Conservation (phyloP, 208 protist genomes). For the Wallacemonas sp. region DNA sequence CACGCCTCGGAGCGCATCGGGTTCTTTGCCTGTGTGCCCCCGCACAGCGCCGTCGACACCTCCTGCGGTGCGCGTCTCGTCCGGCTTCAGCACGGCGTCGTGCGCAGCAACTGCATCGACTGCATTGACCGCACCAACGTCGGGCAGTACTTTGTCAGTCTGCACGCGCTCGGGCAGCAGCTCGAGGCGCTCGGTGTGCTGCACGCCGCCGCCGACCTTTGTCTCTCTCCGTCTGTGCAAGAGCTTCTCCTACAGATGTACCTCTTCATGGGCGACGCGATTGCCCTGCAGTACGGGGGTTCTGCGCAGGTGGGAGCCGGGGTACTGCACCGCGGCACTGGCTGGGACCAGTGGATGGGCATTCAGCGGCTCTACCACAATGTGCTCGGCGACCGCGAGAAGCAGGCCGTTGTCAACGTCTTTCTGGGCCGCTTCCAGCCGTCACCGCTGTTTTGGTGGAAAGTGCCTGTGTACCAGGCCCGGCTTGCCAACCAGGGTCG, state of each 20-base stretch:
- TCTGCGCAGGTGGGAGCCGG: slow-evolving; percentile 83
- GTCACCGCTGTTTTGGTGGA: slow-evolving; percentile 3
- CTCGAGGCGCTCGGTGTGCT: slow-evolving; percentile 48
- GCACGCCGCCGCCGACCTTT: slow-evolving; percentile 13
- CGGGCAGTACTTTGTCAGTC: slow-evolving; percentile 92
- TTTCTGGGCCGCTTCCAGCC: slow-evolving; percentile 79
- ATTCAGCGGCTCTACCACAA: slow-evolving; percentile 89
- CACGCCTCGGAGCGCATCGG: slow-evolving; percentile 30
- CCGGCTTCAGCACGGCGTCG: slow-evolving; percentile 80
- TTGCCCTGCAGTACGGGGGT: slow-evolving; percentile 89
- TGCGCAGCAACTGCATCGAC: slow-evolving; percentile 97
- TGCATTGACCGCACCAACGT: slow-evolving; percentile 98
- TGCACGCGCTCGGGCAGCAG: slow-evolving; percentile 72
- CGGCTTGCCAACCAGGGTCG: neutral
- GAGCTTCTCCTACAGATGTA: slow-evolving; percentile 82
- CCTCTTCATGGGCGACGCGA: slow-evolving; percentile 72
- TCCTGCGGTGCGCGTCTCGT: neutral
- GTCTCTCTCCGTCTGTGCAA: slow-evolving; percentile 33
- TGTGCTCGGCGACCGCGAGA: slow-evolving; percentile 70
- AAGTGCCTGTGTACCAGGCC: neutral
- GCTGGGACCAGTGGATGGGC: slow-evolving; percentile 87
- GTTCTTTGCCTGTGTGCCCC: slow-evolving; percentile 41
- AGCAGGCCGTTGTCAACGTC: slow-evolving; percentile 78
- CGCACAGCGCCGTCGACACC: neutral
- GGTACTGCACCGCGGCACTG: slow-evolving; percentile 73